These are phyloP conservation scores for Phaeoacremonium minimum DNA, from an alignment of 2,329 filamentous ascomycete species.

Conservation along the genomic window DNA sequence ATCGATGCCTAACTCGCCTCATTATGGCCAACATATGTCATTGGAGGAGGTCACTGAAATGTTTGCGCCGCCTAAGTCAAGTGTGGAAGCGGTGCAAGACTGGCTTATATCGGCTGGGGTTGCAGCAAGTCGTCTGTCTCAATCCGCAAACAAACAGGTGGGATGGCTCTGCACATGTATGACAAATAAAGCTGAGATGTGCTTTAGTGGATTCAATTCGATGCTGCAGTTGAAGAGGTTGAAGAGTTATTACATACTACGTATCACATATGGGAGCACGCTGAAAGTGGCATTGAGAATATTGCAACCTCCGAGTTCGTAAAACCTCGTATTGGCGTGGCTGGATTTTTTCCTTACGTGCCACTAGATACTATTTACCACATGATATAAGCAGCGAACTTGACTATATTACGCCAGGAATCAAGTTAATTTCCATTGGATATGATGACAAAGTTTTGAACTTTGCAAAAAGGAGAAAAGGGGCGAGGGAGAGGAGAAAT, in stretches of 20 bases:
- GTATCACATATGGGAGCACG: slow-evolving; percentile 13
- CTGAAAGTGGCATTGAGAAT: no score
- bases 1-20: slow-evolving; percentile 19
- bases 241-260: slow-evolving; percentile 17
- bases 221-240: slow-evolving; percentile 16
- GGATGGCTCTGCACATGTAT: background rate
- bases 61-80: slow-evolving; percentile 24
- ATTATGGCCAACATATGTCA: slow-evolving; percentile 31
- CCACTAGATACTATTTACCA: no score
- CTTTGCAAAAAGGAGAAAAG: no score
- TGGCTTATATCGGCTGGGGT: slow-evolving; percentile 10
- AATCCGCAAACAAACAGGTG: slow-evolving; percentile 13
- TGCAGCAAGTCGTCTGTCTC: slow-evolving; percentile 8
- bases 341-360: no score
- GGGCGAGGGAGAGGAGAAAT: no score
- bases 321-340: no score
- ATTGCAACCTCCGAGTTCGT: no score
- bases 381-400: no score
- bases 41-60: slow-evolving; percentile 26
- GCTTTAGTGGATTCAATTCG: slow-evolving; percentile 22
- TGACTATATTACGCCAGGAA: slow-evolving; percentile 12
- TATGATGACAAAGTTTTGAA: no score
- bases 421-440: slow-evolving; percentile 1
- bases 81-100: slow-evolving; percentile 19
- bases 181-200: slow-evolving; percentile 1